Conservation (phyloP, 352 stramenopile species). For the Phytophthora agathidicida region DNA sequence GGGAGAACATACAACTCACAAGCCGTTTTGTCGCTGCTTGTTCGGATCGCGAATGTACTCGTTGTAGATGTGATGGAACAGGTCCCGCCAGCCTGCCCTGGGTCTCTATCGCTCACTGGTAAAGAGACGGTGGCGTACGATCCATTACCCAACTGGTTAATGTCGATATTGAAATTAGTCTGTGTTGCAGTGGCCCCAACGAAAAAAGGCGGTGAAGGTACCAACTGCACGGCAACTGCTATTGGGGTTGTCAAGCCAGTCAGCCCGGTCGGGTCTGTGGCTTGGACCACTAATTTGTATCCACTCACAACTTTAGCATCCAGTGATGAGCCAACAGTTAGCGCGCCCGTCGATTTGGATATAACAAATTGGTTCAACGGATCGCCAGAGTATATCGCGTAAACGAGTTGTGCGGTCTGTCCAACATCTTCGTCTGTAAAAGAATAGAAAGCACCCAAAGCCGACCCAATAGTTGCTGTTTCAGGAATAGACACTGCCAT, state of each 20-base stretch:
- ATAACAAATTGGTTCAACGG: conserved; percentile 52
- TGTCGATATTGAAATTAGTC: conserved; percentile 44
- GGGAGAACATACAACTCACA: conserved; percentile 26
- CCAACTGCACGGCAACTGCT: conserved; percentile 42
- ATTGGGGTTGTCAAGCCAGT: conserved; percentile 45
- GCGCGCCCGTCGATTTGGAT: conserved; percentile 31
- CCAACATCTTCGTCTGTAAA: conserved; percentile 57
- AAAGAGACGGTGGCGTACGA: conserved; percentile 49
- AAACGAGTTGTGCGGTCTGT: conserved; percentile 45
- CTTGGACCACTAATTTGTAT: conserved; percentile 49
- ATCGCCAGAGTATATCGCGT: conserved; percentile 54
- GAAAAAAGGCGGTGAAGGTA: conserved; percentile 56
- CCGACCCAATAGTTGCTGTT: conserved; percentile 5
- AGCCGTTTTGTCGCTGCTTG: conserved; percentile 16
- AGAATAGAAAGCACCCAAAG: conserved; percentile 32
- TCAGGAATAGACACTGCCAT: conserved; percentile 21
- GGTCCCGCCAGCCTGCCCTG: conserved; percentile 44
- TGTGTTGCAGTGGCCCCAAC: conserved; percentile 35
- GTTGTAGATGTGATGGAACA: conserved; percentile 46
- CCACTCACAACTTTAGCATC: conserved; percentile 39
- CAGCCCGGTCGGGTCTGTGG: conserved; percentile 48
- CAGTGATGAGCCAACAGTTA: conserved; percentile 38
- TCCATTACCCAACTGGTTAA: conserved; percentile 51
- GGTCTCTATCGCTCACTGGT: conserved; percentile 49
- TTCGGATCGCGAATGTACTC: conserved; percentile 36